Evolutionary conservation across 805 yeast species (phyloP).

Genomic region (Candida khao-thaluensis): DNA sequence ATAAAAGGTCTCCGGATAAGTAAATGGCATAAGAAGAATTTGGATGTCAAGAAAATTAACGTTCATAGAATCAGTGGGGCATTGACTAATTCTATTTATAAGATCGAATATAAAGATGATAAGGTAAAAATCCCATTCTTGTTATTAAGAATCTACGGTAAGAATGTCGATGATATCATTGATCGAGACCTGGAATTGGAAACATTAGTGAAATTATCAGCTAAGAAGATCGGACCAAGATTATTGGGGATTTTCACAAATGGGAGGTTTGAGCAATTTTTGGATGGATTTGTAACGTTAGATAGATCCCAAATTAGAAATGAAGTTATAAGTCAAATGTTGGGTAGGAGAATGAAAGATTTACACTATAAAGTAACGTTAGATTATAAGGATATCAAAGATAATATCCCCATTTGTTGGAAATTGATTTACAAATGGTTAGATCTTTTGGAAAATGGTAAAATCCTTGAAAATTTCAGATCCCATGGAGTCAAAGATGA

Average conservation of each 20-base stretch:
- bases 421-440: constrained; percentile 70
- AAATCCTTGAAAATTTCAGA: constrained; percentile 38
- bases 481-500: constrained; percentile 32
- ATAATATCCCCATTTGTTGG: constrained; percentile 69
- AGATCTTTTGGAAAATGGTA: constrained; percentile 29
- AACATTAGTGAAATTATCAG: constrained; percentile 69
- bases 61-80: constrained; percentile 85
- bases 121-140: constrained; percentile 53
- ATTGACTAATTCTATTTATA: constrained; percentile 84
- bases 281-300: constrained; percentile 78
- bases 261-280: constrained; percentile 92
- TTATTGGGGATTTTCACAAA: constrained; percentile 85
- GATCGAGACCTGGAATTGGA: constrained; percentile 81
- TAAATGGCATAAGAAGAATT: constrained; percentile 70
- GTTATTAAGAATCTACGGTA: constrained; percentile 82
- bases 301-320: constrained; percentile 71
- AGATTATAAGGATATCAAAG: constrained; percentile 49
- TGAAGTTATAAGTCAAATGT: constrained; percentile 72
- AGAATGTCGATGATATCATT: constrained; percentile 79
- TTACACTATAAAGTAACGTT: constrained; percentile 78
- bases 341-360: constrained; percentile 96
- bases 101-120: constrained; percentile 55
- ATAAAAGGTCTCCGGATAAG: constrained; percentile 64
- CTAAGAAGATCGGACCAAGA: constrained; percentile 81
- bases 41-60: constrained; percentile 41